Conservation (phyloP, 2,329 filamentous ascomycete species). For the Ophiostoma ips region DNA sequence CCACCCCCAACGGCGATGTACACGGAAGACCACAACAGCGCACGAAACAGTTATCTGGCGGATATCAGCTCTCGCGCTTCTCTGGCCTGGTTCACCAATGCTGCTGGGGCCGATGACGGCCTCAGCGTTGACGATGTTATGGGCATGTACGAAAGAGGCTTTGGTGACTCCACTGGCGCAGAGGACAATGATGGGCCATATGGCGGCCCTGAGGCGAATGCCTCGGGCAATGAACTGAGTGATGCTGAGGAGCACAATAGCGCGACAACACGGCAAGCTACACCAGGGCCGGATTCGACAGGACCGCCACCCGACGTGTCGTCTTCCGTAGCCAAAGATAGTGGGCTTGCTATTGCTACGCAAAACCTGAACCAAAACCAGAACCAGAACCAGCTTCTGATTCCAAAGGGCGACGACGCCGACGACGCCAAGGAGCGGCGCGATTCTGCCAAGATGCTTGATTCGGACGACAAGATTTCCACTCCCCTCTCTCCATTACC, state of each 20-base stretch:
- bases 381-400: not conserved
- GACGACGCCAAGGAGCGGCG: conserved; percentile 24
- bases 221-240: conserved; percentile 22
- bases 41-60: conserved; percentile 69
- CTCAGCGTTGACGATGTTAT: conserved; percentile 55
- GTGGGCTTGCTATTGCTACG: conserved; percentile 20
- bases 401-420: not conserved
- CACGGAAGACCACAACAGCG: conserved; percentile 43
- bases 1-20: no score
- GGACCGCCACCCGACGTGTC: conserved; percentile 24
- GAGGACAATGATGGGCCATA: conserved; percentile 25
- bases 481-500: not conserved
- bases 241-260: conserved; percentile 11
- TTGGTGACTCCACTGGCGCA: conserved; percentile 35
- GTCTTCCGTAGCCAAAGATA: conserved; percentile 22
- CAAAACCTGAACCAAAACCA: conserved; percentile 10
- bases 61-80: conserved; percentile 59
- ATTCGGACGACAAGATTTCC: conserved; percentile 14
- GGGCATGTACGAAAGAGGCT: conserved; percentile 54
- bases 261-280: conserved; percentile 9
- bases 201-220: conserved; percentile 11
- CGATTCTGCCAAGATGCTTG: conserved; percentile 37
- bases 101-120: conserved; percentile 35
- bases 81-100: conserved; percentile 33
- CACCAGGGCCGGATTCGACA: conserved; percentile 20